Evolutionary conservation across 805 yeast genomes (phyloP).

Genomic region (Blastobotrys muscicola): DNA sequence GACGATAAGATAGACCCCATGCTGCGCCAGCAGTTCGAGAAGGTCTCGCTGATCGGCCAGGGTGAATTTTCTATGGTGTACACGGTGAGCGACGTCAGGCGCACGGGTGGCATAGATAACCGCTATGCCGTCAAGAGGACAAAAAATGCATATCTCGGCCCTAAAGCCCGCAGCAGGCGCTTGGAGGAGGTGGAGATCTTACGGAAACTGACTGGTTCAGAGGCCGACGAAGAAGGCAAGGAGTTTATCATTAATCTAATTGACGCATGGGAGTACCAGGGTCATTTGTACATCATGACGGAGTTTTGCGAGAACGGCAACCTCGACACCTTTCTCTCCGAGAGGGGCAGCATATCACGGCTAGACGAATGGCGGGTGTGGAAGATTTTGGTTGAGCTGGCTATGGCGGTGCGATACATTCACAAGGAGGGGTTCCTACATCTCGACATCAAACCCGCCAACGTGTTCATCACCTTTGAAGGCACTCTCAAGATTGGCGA

Average conservation of each 20-base stretch:
- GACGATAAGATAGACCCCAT: conserved; percentile 16
- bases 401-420: conserved; percentile 55
- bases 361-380: conserved; percentile 96
- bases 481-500: conserved; percentile 93
- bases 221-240: conserved; percentile 45
- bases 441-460: conserved; percentile 91
- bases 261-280: conserved; percentile 73
- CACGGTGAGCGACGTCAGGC: conserved; percentile 41
- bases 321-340: conserved; percentile 67
- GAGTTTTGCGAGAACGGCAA: conserved; percentile 95
- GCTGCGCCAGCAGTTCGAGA: conserved; percentile 44
- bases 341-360: conserved; percentile 63
- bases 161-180: conserved; percentile 50
- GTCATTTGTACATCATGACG: conserved; percentile 80
- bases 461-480: conserved; percentile 87
- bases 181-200: conserved; percentile 67
- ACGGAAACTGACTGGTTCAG: conserved; percentile 17
- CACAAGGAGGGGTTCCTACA: conserved; percentile 74
- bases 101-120: conserved; percentile 20
- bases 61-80: conserved; percentile 91
- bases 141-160: conserved; percentile 52
- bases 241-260: conserved; percentile 71
- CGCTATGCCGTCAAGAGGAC: conserved; percentile 83
- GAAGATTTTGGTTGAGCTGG: conserved; percentile 83
- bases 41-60: conserved; percentile 62